These are phyloP conservation scores for Populus euphratica DNA, from an alignment of 345 rosid genomes.

Conservation along the genomic window DNA sequence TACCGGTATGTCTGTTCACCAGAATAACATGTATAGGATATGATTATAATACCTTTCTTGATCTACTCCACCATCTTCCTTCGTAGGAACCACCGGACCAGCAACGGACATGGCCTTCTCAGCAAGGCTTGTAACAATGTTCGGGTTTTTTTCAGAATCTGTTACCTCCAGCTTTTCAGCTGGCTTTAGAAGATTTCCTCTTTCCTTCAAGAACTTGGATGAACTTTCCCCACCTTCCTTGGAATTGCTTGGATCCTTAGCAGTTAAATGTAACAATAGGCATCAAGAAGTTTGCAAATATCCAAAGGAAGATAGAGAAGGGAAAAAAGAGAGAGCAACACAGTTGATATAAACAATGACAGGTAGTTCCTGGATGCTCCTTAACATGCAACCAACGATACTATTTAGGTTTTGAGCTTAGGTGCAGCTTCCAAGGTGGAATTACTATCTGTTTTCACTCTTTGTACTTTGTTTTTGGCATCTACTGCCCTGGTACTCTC, in stretches of 20 bases:
- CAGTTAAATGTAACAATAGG: not conserved
- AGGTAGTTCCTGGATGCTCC: not conserved
- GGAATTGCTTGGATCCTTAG: slow-evolving; percentile 34
- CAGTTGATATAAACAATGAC: not conserved
- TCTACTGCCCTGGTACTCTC: not conserved
- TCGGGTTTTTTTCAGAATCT: slow-evolving; percentile 38
- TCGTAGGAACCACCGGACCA: slow-evolving; percentile 91
- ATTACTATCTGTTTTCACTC: not conserved
- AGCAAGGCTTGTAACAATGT: slow-evolving; percentile 70
- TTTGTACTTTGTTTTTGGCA: not conserved
- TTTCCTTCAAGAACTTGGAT: slow-evolving; percentile 33
- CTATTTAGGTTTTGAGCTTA: not conserved
- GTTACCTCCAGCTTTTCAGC: slow-evolving; percentile 37
- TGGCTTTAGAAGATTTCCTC: slow-evolving; percentile 33
- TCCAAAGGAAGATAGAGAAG: not conserved
- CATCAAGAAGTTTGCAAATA: slow-evolving; percentile 4
- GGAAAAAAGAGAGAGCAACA: not conserved
- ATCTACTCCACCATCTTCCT: slow-evolving; percentile 87
- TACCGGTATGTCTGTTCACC: not conserved
- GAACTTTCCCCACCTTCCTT: slow-evolving; percentile 27
- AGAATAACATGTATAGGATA: not conserved
- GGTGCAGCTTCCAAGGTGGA: not conserved
- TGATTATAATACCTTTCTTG: slow-evolving; percentile 63
- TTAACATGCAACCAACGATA: not conserved
- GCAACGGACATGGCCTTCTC: slow-evolving; percentile 97